phyloP scores from a whole-genome alignment of 1,139 yeast genomes.

The Geotrichum fermentans region DNA sequence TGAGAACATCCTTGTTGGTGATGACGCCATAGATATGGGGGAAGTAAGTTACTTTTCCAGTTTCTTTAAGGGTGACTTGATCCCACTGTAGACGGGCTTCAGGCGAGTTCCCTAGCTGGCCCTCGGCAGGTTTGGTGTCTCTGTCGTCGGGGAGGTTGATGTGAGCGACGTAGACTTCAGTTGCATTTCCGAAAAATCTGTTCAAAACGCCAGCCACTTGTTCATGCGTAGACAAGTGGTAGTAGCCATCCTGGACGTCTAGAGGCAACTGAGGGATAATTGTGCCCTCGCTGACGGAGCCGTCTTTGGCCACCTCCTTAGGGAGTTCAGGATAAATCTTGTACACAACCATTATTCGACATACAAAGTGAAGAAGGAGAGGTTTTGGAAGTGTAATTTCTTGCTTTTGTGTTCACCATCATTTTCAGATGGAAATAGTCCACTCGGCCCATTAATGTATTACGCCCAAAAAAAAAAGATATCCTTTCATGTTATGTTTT shows the following conservation, averaged over 20 bases:
- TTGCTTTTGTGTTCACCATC: no score
- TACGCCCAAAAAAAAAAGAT: neutral
- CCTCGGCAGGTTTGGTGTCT: constrained; percentile 25
- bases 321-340: constrained; percentile 31
- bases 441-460: no score
- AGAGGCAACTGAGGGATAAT: constrained; percentile 30
- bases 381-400: no score
- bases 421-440: no score
- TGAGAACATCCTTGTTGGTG: constrained; percentile 29
- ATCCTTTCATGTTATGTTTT: neutral
- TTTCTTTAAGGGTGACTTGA: constrained; percentile 28
- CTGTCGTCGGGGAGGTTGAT: constrained; percentile 28
- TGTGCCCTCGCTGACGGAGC: constrained; percentile 23
- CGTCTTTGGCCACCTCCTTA: constrained; percentile 29
- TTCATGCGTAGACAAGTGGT: constrained; percentile 30
- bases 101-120: constrained; percentile 30
- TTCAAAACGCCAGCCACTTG: constrained; percentile 31
- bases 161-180: constrained; percentile 28
- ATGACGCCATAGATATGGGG: constrained; percentile 34
- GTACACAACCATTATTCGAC: constrained; percentile 28
- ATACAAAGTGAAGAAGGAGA: no score
- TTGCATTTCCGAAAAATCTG: constrained; percentile 24
- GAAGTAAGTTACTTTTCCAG: constrained; percentile 22
- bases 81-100: constrained; percentile 31
- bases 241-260: constrained; percentile 33